Evolutionary conservation across 2,329 filamentous ascomycete species (phyloP), one percentile per base, ranked within the genome.

Genomic region (Aspergillus tanneri): DNA sequence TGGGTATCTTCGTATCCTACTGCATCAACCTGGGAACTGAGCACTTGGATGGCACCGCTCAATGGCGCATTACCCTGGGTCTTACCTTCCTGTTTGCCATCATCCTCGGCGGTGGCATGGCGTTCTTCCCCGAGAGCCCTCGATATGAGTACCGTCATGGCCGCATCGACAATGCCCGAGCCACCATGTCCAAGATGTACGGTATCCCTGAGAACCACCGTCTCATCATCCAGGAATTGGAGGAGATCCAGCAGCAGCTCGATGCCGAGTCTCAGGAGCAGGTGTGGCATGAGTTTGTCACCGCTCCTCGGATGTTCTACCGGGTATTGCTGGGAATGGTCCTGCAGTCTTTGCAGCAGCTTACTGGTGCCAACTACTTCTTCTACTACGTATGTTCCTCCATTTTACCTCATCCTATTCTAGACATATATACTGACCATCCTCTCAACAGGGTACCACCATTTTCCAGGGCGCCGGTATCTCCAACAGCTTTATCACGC

Each of bases 381-480:
- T 72, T 72, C 58, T 83, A 84, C 69, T 88, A 85, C 60, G 74
- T 65, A 34, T 43, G 61, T 54, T 18, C 7, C 18, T n/a, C 12
- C 14, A 11, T 11, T 7, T 12, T 14, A 3, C 2, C 14, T n/a
- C 8, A 3, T 27, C 10, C 19, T 16, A 2, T n/a, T 28, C 3
- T 12, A 2, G 9, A 10, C 12, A 35, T 16, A n/a, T 5, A 10
- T 35, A 30, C 57, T 62, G 51, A 63, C 36, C 1, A 5, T 5
- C 14, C 5, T 11, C 6, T 30, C 1, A 4, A 6, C 77, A 23
- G 79, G 65, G 65, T 22, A 68, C 65, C 5, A 67, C 64, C 35
- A 65, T 68, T 46, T 89, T 90, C 67, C 47, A 79, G 53, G 80
- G 83, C 3, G 82, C 85, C 9, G 84, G 83, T 50, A 77, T 88